A percentile compares a stretch with the other conserved stretches of the same genome.
Conservation (phyloP, 805 yeast genomes). For the Lachancea sp. region DNA sequence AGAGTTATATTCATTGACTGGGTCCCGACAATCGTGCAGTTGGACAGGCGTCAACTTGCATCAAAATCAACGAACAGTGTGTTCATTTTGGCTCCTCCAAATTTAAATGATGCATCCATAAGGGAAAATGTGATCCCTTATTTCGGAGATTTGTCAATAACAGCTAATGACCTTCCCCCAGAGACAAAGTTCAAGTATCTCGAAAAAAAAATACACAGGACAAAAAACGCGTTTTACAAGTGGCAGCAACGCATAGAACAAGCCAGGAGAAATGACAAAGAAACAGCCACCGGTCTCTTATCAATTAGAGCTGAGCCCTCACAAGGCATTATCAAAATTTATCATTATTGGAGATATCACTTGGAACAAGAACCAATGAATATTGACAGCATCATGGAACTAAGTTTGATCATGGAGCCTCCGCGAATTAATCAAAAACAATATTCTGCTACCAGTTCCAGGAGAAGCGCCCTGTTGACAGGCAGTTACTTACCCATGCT, state of each 20-base stretch:
- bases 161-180: constrained; percentile 26
- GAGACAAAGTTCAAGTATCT: constrained; percentile 39
- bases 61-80: constrained; percentile 49
- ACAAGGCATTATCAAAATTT: constrained; percentile 9
- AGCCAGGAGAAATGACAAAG: constrained; percentile 6
- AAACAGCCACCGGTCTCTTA: constrained; percentile 26
- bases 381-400: constrained; percentile 51
- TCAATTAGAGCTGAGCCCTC: not conserved
- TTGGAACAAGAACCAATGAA: constrained; percentile 36
- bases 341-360: constrained; percentile 29
- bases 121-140: constrained; percentile 79
- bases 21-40: constrained; percentile 88
- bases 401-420: constrained; percentile 62
- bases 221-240: constrained; percentile 65
- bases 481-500: constrained; percentile 63
- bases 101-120: constrained; percentile 69
- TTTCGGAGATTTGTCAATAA: constrained; percentile 76
- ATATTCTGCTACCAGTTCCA: constrained; percentile 36
- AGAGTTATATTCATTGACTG: constrained; percentile 69
- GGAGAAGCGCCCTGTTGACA: constrained; percentile 49
- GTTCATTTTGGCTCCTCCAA: constrained; percentile 77
- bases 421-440: constrained; percentile 31
- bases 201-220: constrained; percentile 58
- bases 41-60: constrained; percentile 66
- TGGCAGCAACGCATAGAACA: constrained; percentile 70